Base-by-base conservation (phyloP, 345 rosid genomes). In the Salix koriyanagi region DNA sequence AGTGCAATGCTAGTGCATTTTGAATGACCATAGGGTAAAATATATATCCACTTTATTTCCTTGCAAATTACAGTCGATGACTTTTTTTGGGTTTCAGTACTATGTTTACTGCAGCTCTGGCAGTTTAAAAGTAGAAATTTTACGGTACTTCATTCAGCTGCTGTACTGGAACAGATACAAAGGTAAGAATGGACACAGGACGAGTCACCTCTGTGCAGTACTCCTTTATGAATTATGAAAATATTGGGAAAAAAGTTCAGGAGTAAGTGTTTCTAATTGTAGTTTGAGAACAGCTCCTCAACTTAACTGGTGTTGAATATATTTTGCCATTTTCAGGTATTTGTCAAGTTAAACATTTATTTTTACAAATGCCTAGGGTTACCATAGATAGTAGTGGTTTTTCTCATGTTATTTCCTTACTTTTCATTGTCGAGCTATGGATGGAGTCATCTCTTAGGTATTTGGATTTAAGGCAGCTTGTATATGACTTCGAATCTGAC, bases 51-150 rank as follows among this genome's bases (percentile, higher is more conserved):
- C 39, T 4, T 11, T 23, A 14, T 73, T 62, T 73, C 67, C 37
- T 37, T 16, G 1, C 4, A 12, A 6, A 9, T 15, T 26, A 16
- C 26, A 56, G 61, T 44, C 10, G 25, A 30, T 32, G 75, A 18
- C 23, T 46, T 10, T 39, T 37, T 65, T 30, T 64, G 70, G 75
- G 72, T 69, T 79, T 70, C 61, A 79, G 74, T 75, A 39, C 75
- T 62, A 70, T 39, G 48, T 25, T 36, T 65, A 42, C 70, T 61
- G 71, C 34, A 64, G 30, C 67, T 69, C 65, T 62, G 13, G 65
- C 78, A 46, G 70, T 23, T 65, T 58, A 70, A 74, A 79, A 52
- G 54, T 13, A 30, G 60, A 39, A 26, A 25, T 46, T 37, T 32
- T 41, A 5, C 30, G 36, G 67, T 75, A 62, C 60, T 52, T 54